Conservation (phyloP, 768 basidiomycete species). For the Termitomyces bulborhizus region DNA sequence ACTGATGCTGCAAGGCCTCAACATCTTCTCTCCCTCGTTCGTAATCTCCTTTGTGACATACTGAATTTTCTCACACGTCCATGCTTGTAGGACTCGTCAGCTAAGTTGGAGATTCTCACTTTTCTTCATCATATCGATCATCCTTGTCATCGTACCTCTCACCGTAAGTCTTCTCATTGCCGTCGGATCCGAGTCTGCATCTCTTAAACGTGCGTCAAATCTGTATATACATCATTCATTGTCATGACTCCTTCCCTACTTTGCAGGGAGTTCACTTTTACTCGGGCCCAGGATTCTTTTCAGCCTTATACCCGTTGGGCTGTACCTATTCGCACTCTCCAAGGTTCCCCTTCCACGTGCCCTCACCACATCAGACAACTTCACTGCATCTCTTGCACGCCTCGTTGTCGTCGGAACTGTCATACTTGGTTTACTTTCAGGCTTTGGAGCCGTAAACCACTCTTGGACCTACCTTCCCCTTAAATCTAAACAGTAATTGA, state of each 20-base stretch:
- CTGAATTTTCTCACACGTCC: neutral
- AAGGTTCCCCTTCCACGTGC: constrained; percentile 61
- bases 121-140: constrained; percentile 47
- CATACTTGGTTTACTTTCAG: constrained; percentile 75
- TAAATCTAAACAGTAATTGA: constrained; percentile 22
- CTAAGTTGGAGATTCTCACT: constrained; percentile 69
- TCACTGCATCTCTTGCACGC: constrained; percentile 49
- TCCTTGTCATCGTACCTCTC: constrained; percentile 66
- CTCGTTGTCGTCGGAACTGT: constrained; percentile 72
- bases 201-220: constrained; percentile 16
- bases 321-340: constrained; percentile 57
- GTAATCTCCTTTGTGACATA: neutral
- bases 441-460: constrained; percentile 69
- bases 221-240: neutral
- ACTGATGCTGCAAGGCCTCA: constrained; percentile 64
- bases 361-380: constrained; percentile 31
- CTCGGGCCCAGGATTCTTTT: constrained; percentile 31
- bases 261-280: constrained; percentile 11
- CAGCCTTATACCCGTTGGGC: constrained; percentile 41
- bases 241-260: neutral
- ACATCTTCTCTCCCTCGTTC: constrained; percentile 48
- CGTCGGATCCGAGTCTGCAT: constrained; percentile 24
- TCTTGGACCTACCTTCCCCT: constrained; percentile 56
- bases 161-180: constrained; percentile 54
- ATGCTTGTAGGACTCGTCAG: constrained; percentile 43